Conservation (phyloP, 495 filamentous ascomycete species). For the Chaetomium fimeti region DNA sequence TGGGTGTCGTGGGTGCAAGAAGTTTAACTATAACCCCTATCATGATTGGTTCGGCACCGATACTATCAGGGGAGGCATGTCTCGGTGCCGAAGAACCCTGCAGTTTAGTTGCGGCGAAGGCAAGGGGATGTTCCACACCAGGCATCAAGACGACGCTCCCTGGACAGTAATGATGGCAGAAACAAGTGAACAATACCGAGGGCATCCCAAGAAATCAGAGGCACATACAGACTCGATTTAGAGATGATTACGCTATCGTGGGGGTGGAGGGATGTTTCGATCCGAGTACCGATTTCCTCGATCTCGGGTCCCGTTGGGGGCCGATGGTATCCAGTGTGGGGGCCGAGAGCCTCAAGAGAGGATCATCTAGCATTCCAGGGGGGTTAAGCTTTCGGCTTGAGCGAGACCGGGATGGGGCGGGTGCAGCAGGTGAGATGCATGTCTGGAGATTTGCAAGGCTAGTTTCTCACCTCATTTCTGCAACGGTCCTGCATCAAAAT, state of each 20-base stretch:
- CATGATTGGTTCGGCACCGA: neutral
- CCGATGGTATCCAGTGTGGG: no score
- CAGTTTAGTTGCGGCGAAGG: slow-evolving; percentile 6
- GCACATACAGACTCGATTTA: neutral
- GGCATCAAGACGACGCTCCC: neutral
- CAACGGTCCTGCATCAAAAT: no score
- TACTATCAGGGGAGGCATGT: neutral
- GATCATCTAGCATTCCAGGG: no score
- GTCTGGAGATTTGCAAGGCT: no score
- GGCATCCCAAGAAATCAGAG: neutral
- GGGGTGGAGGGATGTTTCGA: neutral
- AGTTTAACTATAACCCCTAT: neutral
- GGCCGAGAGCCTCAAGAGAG: no score
- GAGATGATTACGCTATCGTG: neutral
- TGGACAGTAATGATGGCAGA: no score
- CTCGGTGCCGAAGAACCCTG: slow-evolving; percentile 18
- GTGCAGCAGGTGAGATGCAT: no score
- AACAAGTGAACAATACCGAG: neutral
- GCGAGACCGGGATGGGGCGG: no score
- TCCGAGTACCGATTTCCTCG: neutral
- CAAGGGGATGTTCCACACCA: neutral
- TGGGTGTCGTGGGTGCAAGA: no score
- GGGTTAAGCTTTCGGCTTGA: no score
- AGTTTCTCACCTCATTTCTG: no score
- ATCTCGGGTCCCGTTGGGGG: neutral